phyloP scores from a whole-genome alignment of 2,329 filamentous ascomycete species.

The Aspergillus pseudoterreus region DNA sequence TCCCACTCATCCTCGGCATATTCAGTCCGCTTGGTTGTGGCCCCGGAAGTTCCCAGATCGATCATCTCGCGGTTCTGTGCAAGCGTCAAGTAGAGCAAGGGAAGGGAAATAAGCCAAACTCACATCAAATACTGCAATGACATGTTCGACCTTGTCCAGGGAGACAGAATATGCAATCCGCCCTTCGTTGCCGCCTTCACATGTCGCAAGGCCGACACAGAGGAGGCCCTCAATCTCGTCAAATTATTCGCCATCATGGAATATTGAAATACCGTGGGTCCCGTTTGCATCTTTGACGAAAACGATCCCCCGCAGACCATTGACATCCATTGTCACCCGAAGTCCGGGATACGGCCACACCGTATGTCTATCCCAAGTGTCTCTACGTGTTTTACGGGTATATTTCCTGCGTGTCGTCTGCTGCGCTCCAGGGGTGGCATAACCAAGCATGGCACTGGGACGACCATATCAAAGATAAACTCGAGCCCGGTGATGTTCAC shows the following conservation, averaged over 20 bases:
- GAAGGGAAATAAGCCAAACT: not conserved
- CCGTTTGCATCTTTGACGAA: not conserved
- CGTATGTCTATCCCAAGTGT: not conserved
- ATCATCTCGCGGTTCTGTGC: not conserved
- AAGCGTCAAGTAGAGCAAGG: not conserved
- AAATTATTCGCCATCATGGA: not conserved
- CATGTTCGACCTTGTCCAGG: not conserved
- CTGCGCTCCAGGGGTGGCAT: constrained; percentile 1
- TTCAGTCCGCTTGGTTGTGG: not conserved
- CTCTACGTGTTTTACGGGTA: not conserved
- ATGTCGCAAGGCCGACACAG: not conserved
- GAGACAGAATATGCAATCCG: not conserved
- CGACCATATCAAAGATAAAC: constrained; percentile 5
- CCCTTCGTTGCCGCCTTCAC: too few species aligned
- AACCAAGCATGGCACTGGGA: constrained; percentile 1
- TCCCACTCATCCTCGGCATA: not conserved
- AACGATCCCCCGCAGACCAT: not conserved
- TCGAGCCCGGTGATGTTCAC: constrained; percentile 5
- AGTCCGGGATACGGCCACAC: not conserved
- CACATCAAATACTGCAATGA: not conserved
- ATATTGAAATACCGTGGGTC: not conserved
- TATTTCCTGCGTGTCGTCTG: not conserved
- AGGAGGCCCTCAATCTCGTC: not conserved
- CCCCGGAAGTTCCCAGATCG: not conserved
- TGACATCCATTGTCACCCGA: constrained; percentile 1